These are phyloP conservation scores for Piper longum DNA, from an alignment of 164 flowering plant species.

Conservation along the genomic window DNA sequence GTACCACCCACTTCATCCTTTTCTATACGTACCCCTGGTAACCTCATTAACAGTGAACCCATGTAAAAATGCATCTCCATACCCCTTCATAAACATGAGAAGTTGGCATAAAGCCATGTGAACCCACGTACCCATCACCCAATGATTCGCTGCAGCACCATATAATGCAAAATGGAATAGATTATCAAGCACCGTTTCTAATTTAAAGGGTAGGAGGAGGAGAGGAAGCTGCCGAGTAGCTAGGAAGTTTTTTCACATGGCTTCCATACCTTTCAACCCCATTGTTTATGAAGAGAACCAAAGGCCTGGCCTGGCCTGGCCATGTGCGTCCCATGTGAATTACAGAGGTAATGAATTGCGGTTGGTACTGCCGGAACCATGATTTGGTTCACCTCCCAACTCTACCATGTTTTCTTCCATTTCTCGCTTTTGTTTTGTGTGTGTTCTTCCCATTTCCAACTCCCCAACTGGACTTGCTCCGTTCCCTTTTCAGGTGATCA, in stretches of 20 bases:
- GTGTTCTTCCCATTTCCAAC: not conserved
- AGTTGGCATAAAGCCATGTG: conserved; percentile 9
- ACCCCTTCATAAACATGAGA: not conserved
- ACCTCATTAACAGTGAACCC: too few relatives aligned
- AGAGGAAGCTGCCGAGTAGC: not conserved
- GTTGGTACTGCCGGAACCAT: conserved; percentile 15
- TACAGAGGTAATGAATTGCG: conserved; percentile 10
- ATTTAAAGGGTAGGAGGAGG: not conserved
- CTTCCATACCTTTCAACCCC: not conserved
- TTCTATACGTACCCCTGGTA: too few relatives aligned
- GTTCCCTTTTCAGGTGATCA: not conserved
- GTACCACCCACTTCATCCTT: too few relatives aligned
- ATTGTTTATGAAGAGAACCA: not conserved
- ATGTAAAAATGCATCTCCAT: too few relatives aligned
- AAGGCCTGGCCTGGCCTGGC: not conserved
- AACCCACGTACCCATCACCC: conserved; percentile 5
- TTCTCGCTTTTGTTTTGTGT: conserved; percentile 11
- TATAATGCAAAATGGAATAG: not conserved
- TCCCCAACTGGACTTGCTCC: not conserved
- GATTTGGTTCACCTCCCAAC: not conserved
- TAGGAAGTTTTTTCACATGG: conserved; percentile 8
- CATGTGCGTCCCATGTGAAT: conserved; percentile 24
- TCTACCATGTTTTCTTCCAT: not conserved
- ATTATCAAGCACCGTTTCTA: not conserved
- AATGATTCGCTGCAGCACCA: not conserved